Base-by-base conservation (phyloP, 2,329 filamentous ascomycete species). In the Cladobotryum protrusum region DNA sequence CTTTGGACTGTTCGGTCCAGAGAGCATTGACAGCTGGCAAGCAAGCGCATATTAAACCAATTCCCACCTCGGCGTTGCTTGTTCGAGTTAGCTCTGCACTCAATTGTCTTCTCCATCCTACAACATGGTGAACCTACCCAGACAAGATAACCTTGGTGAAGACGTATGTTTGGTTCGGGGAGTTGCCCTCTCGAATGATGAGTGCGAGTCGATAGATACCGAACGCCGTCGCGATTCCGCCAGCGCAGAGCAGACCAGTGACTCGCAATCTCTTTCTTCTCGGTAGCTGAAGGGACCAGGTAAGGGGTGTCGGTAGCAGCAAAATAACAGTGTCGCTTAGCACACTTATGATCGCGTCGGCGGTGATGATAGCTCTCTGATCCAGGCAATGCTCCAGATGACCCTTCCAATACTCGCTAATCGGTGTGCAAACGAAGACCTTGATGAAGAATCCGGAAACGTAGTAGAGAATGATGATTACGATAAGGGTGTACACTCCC, bases 361-460 rank as follows among this genome's bases (percentile, higher is more conserved):
- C 60, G 6, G 57, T 60, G 24, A 68, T 61, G 35, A 67, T 59
- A 42, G 58, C 59, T 14, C 52, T 53, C 32, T 70, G 66, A 52
- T 72, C 57, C n/a, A 71, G 52, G 55, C 69, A 72, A 19, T 62
- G 62, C 9, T 53, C 55, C 12, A 54, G 40, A 2, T 56, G 50
- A 0, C 62, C 59, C 2, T 59, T 52, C 72, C 72, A 75, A 47
- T 72, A 73, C 2, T 62, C 66, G 5, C 58, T 48, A 19, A 75
- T 69, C 2, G 72, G 72, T 32, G 58, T 56, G 54, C 72, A 75
- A 19, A 69, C 65, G 40, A 68, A 61, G 35, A 71, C 67, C 47
- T 74, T 72, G 35, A 74, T 60, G 32, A 73, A 67, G 4, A 70
- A 54, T 12, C 67, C 69, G 0, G 67, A 65, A 11, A 67, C 60